A percentile compares a stretch with the other conserved stretches of the same genome.
phyloP scores from a whole-genome alignment of 192 early-diverging fungal species.

The Entomortierella lignicola region DNA sequence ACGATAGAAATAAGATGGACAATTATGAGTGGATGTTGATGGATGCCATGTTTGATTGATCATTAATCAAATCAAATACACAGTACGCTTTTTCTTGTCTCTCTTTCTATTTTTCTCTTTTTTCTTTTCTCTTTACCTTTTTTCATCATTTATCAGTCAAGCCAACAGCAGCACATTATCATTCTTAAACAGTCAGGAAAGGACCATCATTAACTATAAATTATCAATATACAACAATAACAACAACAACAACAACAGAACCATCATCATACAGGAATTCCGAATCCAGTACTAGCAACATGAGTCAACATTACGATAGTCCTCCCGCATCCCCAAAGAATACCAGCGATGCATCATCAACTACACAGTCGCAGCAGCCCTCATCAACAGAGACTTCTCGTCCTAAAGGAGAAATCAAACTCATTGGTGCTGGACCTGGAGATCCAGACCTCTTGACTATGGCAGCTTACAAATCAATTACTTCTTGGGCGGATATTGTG shows the following conservation, averaged over 20 bases:
- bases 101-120: not conserved
- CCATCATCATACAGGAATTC: too few relatives aligned
- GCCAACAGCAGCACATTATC: not conserved
- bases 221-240: not conserved
- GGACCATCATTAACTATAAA: not conserved
- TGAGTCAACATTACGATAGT: constrained; percentile 32
- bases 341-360: not conserved
- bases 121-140: constrained; percentile 1
- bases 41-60: too few relatives aligned
- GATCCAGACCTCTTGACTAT: constrained; percentile 86
- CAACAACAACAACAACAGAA: constrained; percentile 3
- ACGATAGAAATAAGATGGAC: too few relatives aligned
- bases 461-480: constrained; percentile 74
- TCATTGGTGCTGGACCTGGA: constrained; percentile 91
- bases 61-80: too few relatives aligned
- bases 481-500: constrained; percentile 79
- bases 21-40: too few relatives aligned
- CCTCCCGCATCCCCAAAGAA: constrained; percentile 36
- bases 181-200: not conserved
- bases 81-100: too few relatives aligned
- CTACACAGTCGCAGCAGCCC: not conserved
- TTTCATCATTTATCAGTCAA: not conserved
- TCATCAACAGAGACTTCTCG: not conserved
- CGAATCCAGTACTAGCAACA: not conserved
- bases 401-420: constrained; percentile 61